Base-by-base conservation (phyloP, 805 yeast species). In the Saccharomyces paradoxus region DNA sequence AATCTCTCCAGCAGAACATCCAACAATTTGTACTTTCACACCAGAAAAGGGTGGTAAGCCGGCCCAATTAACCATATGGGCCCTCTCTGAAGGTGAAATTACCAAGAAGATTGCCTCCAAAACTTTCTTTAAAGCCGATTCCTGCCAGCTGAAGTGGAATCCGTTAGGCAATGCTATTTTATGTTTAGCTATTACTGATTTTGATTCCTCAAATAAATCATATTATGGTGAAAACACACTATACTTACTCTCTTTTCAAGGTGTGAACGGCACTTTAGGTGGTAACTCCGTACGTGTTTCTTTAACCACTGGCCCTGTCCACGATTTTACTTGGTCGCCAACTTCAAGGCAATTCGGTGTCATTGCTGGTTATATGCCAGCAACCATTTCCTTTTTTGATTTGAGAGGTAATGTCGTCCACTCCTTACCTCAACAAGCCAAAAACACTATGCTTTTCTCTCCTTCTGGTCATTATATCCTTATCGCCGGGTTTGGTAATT, bases 291-390 rank as follows among this genome's bases (percentile, higher is more conserved):
- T 90, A 53, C 80, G 96, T 66, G 91, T 94, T 64, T 80, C 83
- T 55, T 81, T 94, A 63, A 89, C 88, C 58, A 85, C 88, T 63
- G 98, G 98, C 31, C 98, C 99, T 48, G 90, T 94, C 62, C 97
- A 94, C 74, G 99, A 94, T 71, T 88, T 92, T 58, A 84, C 94
- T 24, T 94, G 99, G 99, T 87, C 96, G 27, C 97, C 98, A 56
- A 83, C 90, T 51, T 89, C 96, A 21, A 81, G 96, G 62, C 98
- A 94, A 74, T 95, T 94, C 76, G 98, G 97, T 57, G 99, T 94
- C 48, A 89, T 88, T 54, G 91, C 91, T 68, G 99, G 99, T 31
- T 91, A 82, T 74, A 94, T 94, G 98, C 99, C 99, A 2, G 89
- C 97, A 29, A 86, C 87, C 65, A 91, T 97, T 27, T 83, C 96